Base-by-base conservation (phyloP, 352 stramenopile genomes). In the Pythium apleroticum region DNA sequence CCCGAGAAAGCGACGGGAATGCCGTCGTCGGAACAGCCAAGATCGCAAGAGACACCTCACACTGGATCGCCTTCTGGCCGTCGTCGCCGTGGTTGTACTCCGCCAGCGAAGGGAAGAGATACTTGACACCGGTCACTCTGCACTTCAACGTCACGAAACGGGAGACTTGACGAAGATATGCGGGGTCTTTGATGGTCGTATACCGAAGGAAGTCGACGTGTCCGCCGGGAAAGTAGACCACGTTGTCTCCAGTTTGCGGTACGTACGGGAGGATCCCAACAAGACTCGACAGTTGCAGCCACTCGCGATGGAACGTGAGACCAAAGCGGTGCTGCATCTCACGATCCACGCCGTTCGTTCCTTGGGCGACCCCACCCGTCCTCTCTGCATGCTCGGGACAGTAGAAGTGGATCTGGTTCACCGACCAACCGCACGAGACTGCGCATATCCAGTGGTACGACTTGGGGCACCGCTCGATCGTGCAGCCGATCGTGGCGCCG, bases 371-470 rank as follows among this genome's bases (percentile, higher is more conserved):
- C 28, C 35, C 63, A 50, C 55, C 31, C 11, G 55, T 49, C 50
- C 27, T 57, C 60, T 52, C 59, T 65, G 78, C 71, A 41, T 94
- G 85, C 0, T 77, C 74, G 19, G 84, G 81, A 31, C 87, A 96
- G 41, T 90, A 93, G 60, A 96, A 93, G 27, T 94, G 81, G 50
- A 93, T 89, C 61, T 90, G 80, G 52, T 89, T 82, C 27, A 90
- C 69, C 3, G 77, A 81, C 81, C 81, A 94, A 3, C 86, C 86
- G 12, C 73, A 82, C 19, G 65, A 69, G 30, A 94, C 81, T 22
- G 86, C 86, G 66, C 86, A 94, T 55, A 89, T 91, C 86, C 86
- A 94, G 54, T 94, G 86, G 55, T 91, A 94, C 27, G 84, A 93
- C 55, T 77, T 87, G 17, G 72, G 75, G 62, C 84, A 93, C 41